phyloP scores from a whole-genome alignment of 2,329 filamentous ascomycete species.

The Macroventuria anomochaeta region DNA sequence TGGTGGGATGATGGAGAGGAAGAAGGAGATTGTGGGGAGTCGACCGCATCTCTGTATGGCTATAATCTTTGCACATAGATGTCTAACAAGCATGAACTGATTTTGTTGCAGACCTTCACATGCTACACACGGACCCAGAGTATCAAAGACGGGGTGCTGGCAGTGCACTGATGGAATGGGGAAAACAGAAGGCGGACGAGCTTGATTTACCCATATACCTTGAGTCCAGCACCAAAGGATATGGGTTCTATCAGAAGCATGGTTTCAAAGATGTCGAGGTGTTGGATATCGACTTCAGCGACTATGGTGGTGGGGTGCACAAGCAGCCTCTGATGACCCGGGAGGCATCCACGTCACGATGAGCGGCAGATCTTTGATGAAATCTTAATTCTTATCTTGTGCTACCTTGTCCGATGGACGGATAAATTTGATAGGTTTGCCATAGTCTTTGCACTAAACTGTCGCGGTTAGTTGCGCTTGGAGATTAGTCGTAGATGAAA shows the following conservation, averaged over 20 bases:
- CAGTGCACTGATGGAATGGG: slow-evolving; percentile 30
- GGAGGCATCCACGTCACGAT: background rate
- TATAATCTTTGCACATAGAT: background rate
- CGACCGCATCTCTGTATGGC: slow-evolving; percentile 38
- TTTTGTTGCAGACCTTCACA: slow-evolving; percentile 30
- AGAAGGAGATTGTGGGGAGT: slow-evolving; percentile 28
- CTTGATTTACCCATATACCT: slow-evolving; percentile 33
- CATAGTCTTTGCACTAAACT: background rate
- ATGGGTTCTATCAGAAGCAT: slow-evolving; percentile 34
- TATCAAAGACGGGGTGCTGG: slow-evolving; percentile 35
- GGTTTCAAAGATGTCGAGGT: slow-evolving; percentile 33
- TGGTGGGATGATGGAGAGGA: slow-evolving; percentile 24
- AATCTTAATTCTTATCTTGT: background rate
- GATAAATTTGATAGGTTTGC: no score
- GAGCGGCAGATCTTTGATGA: background rate
- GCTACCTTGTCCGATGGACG: no score
- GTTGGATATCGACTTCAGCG: slow-evolving; percentile 25
- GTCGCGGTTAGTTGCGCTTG: background rate
- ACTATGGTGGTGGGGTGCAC: slow-evolving; percentile 22
- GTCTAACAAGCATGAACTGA: background rate
- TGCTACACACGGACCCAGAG: slow-evolving; percentile 37
- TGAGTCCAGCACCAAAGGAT: slow-evolving; percentile 30
- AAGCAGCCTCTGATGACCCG: slow-evolving; percentile 36
- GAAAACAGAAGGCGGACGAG: slow-evolving; percentile 32
- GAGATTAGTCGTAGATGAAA: background rate